Evolutionary conservation across 306 rosid genomes (phyloP).

Genomic region (Luffa acutangula): DNA sequence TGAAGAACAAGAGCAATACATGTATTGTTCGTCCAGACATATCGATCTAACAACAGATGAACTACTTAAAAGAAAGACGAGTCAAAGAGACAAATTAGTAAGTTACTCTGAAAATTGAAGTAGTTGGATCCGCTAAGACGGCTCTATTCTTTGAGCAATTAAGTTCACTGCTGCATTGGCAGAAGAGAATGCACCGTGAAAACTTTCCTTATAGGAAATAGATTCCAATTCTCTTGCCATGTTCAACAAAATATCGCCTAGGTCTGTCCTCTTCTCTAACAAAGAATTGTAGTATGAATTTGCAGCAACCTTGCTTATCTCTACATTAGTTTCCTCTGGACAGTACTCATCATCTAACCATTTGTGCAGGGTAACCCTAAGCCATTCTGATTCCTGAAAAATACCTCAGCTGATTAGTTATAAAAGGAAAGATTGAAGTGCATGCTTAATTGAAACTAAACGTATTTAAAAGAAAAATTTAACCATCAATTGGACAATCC

Average conservation of each 20-base stretch:
- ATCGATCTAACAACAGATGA: background rate
- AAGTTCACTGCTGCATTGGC: constrained; percentile 90
- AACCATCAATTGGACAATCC: background rate
- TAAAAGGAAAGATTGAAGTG: background rate
- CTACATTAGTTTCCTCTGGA: constrained; percentile 80
- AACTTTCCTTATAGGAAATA: constrained; percentile 83
- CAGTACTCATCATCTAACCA: constrained; percentile 97
- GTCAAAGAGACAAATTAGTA: background rate
- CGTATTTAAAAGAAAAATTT: background rate
- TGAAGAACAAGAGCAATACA: background rate
- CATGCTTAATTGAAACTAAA: background rate
- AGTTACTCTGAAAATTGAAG: background rate
- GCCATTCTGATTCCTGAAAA: constrained; percentile 91
- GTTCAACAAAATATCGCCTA: constrained; percentile 71
- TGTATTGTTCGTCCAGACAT: background rate
- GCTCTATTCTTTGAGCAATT: constrained; percentile 55
- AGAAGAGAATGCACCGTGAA: constrained; percentile 88
- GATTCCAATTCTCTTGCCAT: constrained; percentile 60
- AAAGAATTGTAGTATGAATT: constrained; percentile 52
- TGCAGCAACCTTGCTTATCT: constrained; percentile 88
- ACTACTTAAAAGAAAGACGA: background rate
- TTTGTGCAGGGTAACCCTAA: constrained; percentile 59
- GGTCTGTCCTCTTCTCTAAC: constrained; percentile 48
- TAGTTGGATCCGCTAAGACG: background rate
- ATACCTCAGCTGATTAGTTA: background rate